These are phyloP conservation scores for Clonostachys sp. DNA, from an alignment of 2,329 filamentous ascomycete genomes.

Conservation along the genomic window DNA sequence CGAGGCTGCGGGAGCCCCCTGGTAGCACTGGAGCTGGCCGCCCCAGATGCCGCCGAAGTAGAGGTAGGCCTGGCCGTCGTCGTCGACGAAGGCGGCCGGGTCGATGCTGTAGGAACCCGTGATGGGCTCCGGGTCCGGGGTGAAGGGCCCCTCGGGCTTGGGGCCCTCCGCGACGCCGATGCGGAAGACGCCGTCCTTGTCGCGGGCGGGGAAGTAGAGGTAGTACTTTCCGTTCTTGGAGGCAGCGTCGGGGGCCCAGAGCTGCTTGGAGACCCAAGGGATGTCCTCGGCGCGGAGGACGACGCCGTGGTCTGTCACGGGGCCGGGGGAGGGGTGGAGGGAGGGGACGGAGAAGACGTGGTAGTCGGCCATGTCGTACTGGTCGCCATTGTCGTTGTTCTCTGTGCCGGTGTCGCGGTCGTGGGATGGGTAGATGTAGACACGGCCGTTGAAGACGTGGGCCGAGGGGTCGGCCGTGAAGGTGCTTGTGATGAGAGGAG, in stretches of 20 bases:
- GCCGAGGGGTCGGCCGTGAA: constrained; percentile 80
- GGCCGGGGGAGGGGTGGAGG: constrained; percentile 43
- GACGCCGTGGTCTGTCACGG: constrained; percentile 69
- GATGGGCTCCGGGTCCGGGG: constrained; percentile 59
- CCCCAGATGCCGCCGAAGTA: constrained; percentile 82
- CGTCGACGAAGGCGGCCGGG: constrained; percentile 69
- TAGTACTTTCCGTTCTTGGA: constrained; percentile 65
- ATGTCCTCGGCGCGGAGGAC: constrained; percentile 61
- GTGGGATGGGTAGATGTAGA: constrained; percentile 81
- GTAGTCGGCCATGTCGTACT: constrained; percentile 83
- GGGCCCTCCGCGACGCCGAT: constrained; percentile 67
- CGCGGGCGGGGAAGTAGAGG: constrained; percentile 72
- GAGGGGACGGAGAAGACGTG: constrained; percentile 63
- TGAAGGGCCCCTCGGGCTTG: constrained; percentile 66
- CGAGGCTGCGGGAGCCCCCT: constrained; percentile 39
- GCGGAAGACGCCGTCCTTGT: constrained; percentile 65
- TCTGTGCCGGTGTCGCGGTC: constrained; percentile 70
- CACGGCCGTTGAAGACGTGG: constrained; percentile 69
- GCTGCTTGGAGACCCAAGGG: constrained; percentile 73
- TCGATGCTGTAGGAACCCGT: constrained; percentile 71
- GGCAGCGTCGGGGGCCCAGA: constrained; percentile 78
- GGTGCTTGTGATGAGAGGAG: constrained; percentile 66
- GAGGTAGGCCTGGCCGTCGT: constrained; percentile 28
- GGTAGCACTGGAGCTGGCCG: constrained; percentile 75
- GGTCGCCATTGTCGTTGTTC: constrained; percentile 81